phyloP scores from a whole-genome alignment of 352 stramenopile genomes.

The Phytophthora ramorum region DNA sequence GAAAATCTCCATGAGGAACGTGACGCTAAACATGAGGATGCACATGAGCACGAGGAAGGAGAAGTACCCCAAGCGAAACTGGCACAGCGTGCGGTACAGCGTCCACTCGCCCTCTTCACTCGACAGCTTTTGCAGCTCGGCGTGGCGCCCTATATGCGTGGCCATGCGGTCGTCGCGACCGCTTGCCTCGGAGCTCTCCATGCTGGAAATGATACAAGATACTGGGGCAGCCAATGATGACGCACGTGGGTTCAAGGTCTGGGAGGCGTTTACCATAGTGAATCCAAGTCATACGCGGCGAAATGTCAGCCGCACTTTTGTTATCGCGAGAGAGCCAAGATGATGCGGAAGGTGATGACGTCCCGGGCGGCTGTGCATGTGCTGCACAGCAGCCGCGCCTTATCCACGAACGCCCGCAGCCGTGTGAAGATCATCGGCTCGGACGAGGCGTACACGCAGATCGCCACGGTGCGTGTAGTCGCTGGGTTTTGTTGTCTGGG shows the following conservation, averaged over 20 bases:
- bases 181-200: constrained; percentile 27
- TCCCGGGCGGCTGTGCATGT: constrained; percentile 25
- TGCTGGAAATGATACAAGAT: constrained; percentile 18
- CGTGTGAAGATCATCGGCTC: constrained; percentile 81
- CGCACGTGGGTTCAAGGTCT: constrained; percentile 11
- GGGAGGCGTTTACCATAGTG: constrained; percentile 9
- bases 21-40: constrained; percentile 92
- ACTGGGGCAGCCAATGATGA: constrained; percentile 10
- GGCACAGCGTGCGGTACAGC: constrained; percentile 80
- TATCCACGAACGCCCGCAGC: constrained; percentile 53
- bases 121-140: constrained; percentile 77
- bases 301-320: constrained; percentile 15
- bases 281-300: constrained; percentile 1
- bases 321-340: constrained; percentile 20
- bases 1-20: constrained; percentile 91
- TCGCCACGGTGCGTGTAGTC: constrained; percentile 54
- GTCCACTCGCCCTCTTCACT: constrained; percentile 68
- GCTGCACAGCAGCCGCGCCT: constrained; percentile 32
- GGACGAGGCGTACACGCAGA: constrained; percentile 76
- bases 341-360: constrained; percentile 52
- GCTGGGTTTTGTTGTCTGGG: background rate
- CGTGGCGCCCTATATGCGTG: constrained; percentile 59
- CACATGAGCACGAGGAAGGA: constrained; percentile 90
- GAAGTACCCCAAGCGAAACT: constrained; percentile 90
- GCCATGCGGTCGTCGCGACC: constrained; percentile 64